Conservation (phyloP, 345 rosid genomes). For the Balakata baccata region DNA sequence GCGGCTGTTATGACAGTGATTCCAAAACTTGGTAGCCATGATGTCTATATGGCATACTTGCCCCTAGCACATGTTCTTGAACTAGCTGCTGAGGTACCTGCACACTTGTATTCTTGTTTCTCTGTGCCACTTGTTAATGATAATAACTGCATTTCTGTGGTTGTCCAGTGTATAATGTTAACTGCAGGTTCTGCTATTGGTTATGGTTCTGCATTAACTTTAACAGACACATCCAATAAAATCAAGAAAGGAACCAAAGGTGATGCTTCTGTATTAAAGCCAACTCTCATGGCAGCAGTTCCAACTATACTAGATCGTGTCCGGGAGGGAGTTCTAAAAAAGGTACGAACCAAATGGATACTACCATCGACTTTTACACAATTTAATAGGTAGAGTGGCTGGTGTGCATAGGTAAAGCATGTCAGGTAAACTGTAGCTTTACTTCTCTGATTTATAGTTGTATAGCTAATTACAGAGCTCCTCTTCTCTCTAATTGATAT, state of each 20-base stretch:
- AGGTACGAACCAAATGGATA: conserved; percentile 34
- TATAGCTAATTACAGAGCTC: conserved; percentile 1
- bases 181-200: conserved; percentile 76
- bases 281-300: conserved; percentile 84
- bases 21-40: conserved; percentile 51
- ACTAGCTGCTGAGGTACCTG: conserved; percentile 79
- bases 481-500: conserved; percentile 9
- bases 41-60: conserved; percentile 73
- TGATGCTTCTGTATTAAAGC: conserved; percentile 73
- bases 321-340: conserved; percentile 74
- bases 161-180: conserved; percentile 58
- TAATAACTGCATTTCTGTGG: conserved; percentile 26
- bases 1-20: conserved; percentile 74
- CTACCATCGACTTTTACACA: conserved; percentile 3
- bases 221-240: conserved; percentile 78
- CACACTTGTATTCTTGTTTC: conserved; percentile 12
- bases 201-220: conserved; percentile 77
- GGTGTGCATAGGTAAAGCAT: conserved; percentile 4
- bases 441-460: not conserved
- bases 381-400: not conserved
- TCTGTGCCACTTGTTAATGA: not conserved
- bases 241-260: conserved; percentile 87
- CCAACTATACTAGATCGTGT: conserved; percentile 88
- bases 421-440: not conserved
- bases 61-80: conserved; percentile 96